Percentiles rank a stretch among this genome's conserved stretches.
phyloP scores from a whole-genome alignment of 2,329 filamentous ascomycete genomes.

The Paecilomyces sp. region DNA sequence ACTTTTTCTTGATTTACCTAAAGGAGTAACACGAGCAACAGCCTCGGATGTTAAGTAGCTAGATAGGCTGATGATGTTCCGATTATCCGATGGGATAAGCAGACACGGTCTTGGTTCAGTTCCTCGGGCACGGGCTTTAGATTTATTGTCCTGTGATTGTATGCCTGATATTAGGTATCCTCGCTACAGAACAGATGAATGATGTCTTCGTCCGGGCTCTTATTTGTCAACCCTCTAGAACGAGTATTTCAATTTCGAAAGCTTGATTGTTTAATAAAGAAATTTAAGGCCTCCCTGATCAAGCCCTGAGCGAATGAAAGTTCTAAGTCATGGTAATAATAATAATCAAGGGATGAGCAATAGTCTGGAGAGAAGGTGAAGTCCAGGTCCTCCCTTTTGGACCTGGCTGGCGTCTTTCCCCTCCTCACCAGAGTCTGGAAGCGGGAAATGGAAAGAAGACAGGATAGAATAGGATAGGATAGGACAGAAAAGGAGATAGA shows the following conservation, averaged over 20 bases:
- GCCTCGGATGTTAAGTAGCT: not conserved
- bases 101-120: no score
- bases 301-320: not conserved
- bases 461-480: not conserved
- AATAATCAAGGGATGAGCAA: not conserved
- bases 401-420: not conserved
- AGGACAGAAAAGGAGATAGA: not conserved
- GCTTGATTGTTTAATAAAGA: not conserved
- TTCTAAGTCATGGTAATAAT: not conserved
- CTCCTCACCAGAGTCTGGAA: not conserved
- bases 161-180: no score
- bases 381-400: not conserved
- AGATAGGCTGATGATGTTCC: no score
- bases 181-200: no score
- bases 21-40: not conserved
- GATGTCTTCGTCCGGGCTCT: no score
- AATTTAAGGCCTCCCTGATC: not conserved
- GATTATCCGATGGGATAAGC: no score
- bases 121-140: no score
- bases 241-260: not conserved
- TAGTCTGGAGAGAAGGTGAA: not conserved
- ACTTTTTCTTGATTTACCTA: not conserved
- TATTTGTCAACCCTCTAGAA: not conserved
- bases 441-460: not conserved
- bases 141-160: no score